Base-by-base conservation (phyloP, 1,284 basidiomycete species). In the Cutaneotrichosporon dermatis region DNA sequence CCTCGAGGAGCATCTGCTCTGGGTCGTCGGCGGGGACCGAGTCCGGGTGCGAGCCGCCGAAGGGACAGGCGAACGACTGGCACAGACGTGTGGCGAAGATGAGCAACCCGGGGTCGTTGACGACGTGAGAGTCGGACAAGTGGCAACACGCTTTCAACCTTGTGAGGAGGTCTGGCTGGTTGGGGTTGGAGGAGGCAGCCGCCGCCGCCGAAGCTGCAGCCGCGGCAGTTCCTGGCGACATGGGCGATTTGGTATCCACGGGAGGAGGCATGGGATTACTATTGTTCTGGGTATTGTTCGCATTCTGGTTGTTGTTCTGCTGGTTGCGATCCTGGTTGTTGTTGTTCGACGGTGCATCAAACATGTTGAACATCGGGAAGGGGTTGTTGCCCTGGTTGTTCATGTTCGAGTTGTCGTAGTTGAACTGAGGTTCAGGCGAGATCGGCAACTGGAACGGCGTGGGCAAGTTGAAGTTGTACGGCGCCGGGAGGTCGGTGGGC, bases 21-120 rank as follows among this genome's bases (percentile, higher is more conserved):
- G 68, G 62, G 54, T 76, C 76, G 13, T 71, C 70, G 4, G 57
- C 46, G 3, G 69, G 69, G 10, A 64, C 57, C 3, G 65, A 51
- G 12, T 71, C 62, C 1, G 67, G 66, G 62, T 79, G 77, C 5
- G 64, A 62, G 25, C 75, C 77, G 40, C 59, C 59, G 53, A 72
- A 75, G 5, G 66, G 58, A 52, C 77, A 79, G 1, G 75, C 70
- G 35, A 75, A 75, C 11, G 72, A 71, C 51, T 77, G 73, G 54
- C 76, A 77, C 15, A 79, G 66, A 6, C 75, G 61, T n/a, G 75
- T 76, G 9, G 76, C 77, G 51, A 77, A 79, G 55, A 77, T 73
- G 51, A 79, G 63, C 10, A 77, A 64, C 2, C 77, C 76, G 0
- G 77, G 76, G 54, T 79, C 77, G 62, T 76, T 76, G 54, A 77